Evolutionary conservation across 169 alveolate genomes (phyloP), one percentile per base, ranked within the genome.

Genomic region (Plasmodium inui): DNA sequence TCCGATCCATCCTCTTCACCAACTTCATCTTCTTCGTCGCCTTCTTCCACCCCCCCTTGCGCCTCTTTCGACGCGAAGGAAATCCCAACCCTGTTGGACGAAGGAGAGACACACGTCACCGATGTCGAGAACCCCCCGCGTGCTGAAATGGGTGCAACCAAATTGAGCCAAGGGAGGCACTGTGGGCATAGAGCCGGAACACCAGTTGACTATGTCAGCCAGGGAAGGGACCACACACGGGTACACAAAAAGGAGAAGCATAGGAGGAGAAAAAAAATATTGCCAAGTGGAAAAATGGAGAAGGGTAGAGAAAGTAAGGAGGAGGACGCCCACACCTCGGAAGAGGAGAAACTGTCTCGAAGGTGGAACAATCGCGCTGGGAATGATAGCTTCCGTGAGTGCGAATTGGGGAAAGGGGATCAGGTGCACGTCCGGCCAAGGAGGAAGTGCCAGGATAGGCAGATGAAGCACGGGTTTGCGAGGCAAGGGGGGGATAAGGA

Each of bases 401-500:
- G 1, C n/a, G 37, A 26, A 67, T 67, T 28, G 37, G 76, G n/a
- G 37, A 67, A 6, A 26, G n/a, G 76, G 37, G 76, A 67, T 26
- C 34, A 67, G 37, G 37, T 67, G 17, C n/a, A 28, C n/a, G 6
- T 6, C 76, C 12, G 41, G n/a, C 30, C 30, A 67, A 67, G 37
- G 76, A 67, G 76, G 37, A 67, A 26, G 37, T 67, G 76, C 76
- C 30, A 67, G n/a, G 76, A 67, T 22, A 67, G 19, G 76, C 76
- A 22, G 37, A 26, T 67, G 76, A 22, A 26, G 37, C 76, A 67
- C 76, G 41, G 37, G 76, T 67, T 67, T 4, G 37, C 37, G 7
- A 26, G 37, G 30, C 41, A 67, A 22, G 76, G 37, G n/a, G 76
- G 76, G 17, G 76, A 67, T 12, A 67, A 14, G 7, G 61, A 50